Percentiles rank a stretch among this genome's conserved stretches.
These are phyloP conservation scores for Phytophthora multivora DNA, from an alignment of 352 stramenopile species.

Conservation along the genomic window DNA sequence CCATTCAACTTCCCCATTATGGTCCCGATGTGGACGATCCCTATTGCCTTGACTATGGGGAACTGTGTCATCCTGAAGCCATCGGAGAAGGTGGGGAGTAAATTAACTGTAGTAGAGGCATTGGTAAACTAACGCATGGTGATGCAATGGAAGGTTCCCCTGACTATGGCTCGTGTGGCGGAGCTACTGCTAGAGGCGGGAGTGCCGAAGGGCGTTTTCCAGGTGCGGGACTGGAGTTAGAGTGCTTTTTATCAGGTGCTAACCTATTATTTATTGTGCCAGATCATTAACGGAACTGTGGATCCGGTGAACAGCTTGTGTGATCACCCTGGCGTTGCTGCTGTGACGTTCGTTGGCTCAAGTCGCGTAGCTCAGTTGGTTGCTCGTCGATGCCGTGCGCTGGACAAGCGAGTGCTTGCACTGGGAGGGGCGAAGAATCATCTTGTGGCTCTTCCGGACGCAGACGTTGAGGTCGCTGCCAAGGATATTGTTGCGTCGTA, in stretches of 20 bases:
- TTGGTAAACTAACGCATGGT: background rate
- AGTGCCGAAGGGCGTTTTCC: conserved; percentile 95
- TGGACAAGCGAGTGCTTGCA: conserved; percentile 95
- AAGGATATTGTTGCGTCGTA: conserved; percentile 96
- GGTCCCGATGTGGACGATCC: conserved; percentile 98
- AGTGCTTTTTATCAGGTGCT: too few species aligned
- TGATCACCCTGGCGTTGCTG: conserved; percentile 88
- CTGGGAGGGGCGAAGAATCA: conserved; percentile 98
- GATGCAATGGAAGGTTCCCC: conserved; percentile 82
- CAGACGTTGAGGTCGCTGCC: conserved; percentile 90
- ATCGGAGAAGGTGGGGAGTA: conserved; percentile 91
- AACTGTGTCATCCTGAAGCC: conserved; percentile 98
- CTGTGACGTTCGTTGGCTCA: conserved; percentile 96
- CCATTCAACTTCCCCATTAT: conserved; percentile 99
- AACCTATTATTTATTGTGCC: background rate
- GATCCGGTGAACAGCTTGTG: conserved; percentile 93
- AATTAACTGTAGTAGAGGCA: background rate
- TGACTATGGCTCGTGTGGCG: conserved; percentile 92
- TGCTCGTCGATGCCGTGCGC: conserved; percentile 81
- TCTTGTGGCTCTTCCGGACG: conserved; percentile 95
- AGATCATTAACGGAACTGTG: conserved; percentile 94
- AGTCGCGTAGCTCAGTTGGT: conserved; percentile 94
- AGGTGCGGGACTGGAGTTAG: conserved; percentile 37
- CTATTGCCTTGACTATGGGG: conserved; percentile 95
- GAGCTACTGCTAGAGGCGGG: conserved; percentile 92